Evolutionary conservation across 306 rosid species (phyloP).

Genomic region (Cicer cuneatum): DNA sequence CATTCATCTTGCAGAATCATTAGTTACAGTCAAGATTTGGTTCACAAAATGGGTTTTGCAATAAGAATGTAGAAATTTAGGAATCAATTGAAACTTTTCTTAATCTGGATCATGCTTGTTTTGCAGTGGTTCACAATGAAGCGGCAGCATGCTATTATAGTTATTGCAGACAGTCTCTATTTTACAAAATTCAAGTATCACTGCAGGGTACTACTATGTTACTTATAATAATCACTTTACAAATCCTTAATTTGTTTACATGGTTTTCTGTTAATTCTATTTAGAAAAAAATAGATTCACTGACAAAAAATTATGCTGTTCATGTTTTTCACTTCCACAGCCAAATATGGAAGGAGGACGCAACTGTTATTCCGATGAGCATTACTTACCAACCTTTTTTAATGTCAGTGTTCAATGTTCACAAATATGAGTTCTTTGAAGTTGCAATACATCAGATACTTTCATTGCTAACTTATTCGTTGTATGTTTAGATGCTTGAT

Average conservation of each 20-base stretch:
- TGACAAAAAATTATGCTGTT: conserved; percentile 35
- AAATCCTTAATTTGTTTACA: background rate
- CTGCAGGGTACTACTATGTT: conserved; percentile 75
- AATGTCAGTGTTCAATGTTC: conserved; percentile 59
- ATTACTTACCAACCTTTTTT: conserved; percentile 81
- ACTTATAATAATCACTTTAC: conserved; percentile 11
- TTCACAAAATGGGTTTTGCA: background rate
- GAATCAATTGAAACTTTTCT: conserved; percentile 36
- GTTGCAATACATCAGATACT: background rate
- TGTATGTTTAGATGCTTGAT: conserved; percentile 70
- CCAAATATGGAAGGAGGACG: conserved; percentile 89
- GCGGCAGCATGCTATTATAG: conserved; percentile 78
- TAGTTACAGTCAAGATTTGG: conserved; percentile 20
- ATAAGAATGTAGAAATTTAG: conserved; percentile 23
- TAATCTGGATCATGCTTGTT: conserved; percentile 39
- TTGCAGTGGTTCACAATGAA: conserved; percentile 93
- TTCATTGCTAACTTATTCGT: conserved; percentile 23
- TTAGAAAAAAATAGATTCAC: conserved; percentile 27
- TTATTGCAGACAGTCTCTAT: conserved; percentile 83
- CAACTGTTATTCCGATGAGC: conserved; percentile 86
- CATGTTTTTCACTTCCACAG: conserved; percentile 53
- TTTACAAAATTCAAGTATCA: conserved; percentile 69
- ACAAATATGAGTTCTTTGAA: conserved; percentile 17
- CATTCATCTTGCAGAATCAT: conserved; percentile 21
- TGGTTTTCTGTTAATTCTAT: conserved; percentile 1